Base-by-base conservation (phyloP, 129 eudicot genomes). In the Flaveria bidentis region DNA sequence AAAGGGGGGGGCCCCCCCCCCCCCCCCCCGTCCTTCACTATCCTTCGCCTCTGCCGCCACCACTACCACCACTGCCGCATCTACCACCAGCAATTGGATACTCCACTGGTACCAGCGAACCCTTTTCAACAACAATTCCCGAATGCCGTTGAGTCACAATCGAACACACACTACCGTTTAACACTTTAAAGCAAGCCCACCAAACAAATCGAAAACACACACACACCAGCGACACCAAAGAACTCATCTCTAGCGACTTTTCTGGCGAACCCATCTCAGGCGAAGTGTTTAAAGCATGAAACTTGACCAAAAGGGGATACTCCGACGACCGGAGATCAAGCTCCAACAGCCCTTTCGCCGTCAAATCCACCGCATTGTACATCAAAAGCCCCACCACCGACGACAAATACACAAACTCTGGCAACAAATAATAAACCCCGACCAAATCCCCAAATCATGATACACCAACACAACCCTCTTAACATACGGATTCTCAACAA, bases 351-450 rank as follows among this genome's bases (percentile, higher is more conserved):
- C 80, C 77, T 20, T 75, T 80, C 0, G 88, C 96, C 8, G 88
- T 79, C 56, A 89, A 81, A 77, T 86, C 65, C 4, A 81, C 67
- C 1, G 96, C 97, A 82, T 91, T 86, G 63, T 95, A 95, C 18
- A 87, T 89, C 51, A 95, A 69, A 4, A 95, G 66, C 25, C 99
- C 99, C 75, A 95, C 84, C 52, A 95, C 92, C 22, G 96, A 92
- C 18, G 97, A 60, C 51, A 95, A 62, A 47, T 78, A 89, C 11
- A 64, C 26, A 76, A 75, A 85, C 2, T 97, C 99, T 9, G 93
- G 90, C 18, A 91, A 83, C 41, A 89, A 92, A 41, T 93, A 89
- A 56, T 89, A 95, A 67, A 84, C 55, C 11, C 36, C 0, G 97
- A 87, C 90, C 86, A 89, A 55, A 89, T 87, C 1, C 90, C 97